phyloP scores from a whole-genome alignment of 2,329 filamentous ascomycete genomes.

The Rasamsonia emersonii region DNA sequence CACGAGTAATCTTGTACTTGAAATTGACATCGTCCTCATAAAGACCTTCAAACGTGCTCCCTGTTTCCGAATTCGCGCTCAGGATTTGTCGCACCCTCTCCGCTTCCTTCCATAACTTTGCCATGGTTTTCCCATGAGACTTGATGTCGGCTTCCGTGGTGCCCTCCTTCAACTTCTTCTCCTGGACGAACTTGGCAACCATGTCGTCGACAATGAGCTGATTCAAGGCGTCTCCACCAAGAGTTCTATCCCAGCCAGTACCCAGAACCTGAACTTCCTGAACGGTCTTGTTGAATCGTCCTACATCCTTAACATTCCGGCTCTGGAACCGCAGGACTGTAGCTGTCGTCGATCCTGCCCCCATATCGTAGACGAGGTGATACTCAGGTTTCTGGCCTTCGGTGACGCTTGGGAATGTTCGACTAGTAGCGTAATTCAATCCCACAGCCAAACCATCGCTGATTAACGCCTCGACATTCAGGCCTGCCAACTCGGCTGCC shows the following conservation, averaged over 20 bases:
- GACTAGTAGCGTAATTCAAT: conserved; percentile 85
- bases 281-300: conserved; percentile 90
- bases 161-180: conserved; percentile 44
- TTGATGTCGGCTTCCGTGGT: conserved; percentile 41
- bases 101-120: conserved; percentile 88
- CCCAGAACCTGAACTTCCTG: conserved; percentile 91
- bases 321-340: conserved; percentile 86
- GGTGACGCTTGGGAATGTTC: conserved; percentile 77
- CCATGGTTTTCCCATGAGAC: conserved; percentile 71
- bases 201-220: conserved; percentile 83
- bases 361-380: conserved; percentile 96
- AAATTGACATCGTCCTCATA: conserved; percentile 84
- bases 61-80: conserved; percentile 82
- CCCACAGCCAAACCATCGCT: conserved; percentile 89
- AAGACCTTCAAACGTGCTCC: conserved; percentile 74
- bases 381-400: conserved; percentile 81
- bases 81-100: conserved; percentile 80
- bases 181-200: conserved; percentile 66
- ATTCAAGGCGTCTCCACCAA: conserved; percentile 87
- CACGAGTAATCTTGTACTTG: conserved; percentile 75
- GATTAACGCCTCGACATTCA: conserved; percentile 76
- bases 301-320: conserved; percentile 79
- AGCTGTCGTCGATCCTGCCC: conserved; percentile 85
- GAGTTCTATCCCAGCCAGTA: conserved; percentile 75
- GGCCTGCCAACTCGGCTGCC: conserved; percentile 77